phyloP scores from a whole-genome alignment of 495 filamentous ascomycete genomes.

The Ramalina peruviana region DNA sequence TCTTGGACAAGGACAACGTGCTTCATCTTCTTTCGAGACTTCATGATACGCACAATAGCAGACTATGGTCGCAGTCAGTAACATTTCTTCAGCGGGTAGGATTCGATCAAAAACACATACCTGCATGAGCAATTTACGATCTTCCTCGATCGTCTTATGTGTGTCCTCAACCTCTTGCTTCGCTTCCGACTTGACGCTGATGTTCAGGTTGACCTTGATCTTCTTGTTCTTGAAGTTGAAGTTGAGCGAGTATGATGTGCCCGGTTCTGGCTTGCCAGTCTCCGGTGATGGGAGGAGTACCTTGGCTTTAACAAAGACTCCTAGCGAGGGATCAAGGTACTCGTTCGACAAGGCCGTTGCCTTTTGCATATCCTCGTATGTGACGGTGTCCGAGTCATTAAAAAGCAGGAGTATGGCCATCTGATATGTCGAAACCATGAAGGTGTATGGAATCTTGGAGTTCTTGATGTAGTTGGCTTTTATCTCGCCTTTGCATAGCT shows the following conservation, averaged over 20 bases:
- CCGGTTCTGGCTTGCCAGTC: constrained; percentile 58
- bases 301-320: constrained; percentile 80
- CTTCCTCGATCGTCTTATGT: constrained; percentile 98
- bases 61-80: constrained; percentile 43
- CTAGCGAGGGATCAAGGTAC: constrained; percentile 69
- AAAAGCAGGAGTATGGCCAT: constrained; percentile 96
- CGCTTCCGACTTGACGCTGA: constrained; percentile 83
- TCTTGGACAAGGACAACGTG: constrained; percentile 86
- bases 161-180: constrained; percentile 94
- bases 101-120: constrained; percentile 37
- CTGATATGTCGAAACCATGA: constrained; percentile 93
- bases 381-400: constrained; percentile 76
- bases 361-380: constrained; percentile 73
- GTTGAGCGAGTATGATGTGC: constrained; percentile 68
- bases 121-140: constrained; percentile 91
- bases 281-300: constrained; percentile 59
- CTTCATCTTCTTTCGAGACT: constrained; percentile 97
- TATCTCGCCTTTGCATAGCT: constrained; percentile 93
- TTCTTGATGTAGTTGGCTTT: constrained; percentile 80
- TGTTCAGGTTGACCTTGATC: constrained; percentile 89
- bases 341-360: constrained; percentile 67
- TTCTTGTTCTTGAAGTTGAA: constrained; percentile 97
- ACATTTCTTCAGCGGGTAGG: background rate
- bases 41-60: constrained; percentile 98
- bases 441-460: constrained; percentile 83